Conservation (phyloP, 257 asterid genomes). For the Solanum infundibuliforme region DNA sequence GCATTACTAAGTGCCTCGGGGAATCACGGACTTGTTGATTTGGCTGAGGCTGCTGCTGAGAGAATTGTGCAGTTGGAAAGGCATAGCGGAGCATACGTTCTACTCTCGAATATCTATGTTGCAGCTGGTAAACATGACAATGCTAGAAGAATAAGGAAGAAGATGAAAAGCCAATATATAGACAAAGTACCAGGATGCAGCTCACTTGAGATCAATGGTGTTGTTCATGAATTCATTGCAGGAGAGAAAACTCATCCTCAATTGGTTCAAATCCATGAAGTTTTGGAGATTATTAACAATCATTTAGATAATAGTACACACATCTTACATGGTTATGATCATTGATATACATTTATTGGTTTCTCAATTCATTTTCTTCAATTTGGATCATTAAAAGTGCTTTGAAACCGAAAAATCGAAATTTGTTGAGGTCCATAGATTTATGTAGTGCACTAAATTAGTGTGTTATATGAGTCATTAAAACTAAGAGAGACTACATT, state of each 20-base stretch:
- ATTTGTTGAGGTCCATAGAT: too few relatives aligned
- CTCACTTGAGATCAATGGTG: conserved; percentile 50
- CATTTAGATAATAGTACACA: conserved; percentile 11
- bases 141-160: conserved; percentile 34
- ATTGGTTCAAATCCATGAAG: conserved; percentile 19
- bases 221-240: conserved; percentile 57
- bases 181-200: conserved; percentile 72
- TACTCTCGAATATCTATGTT: conserved; percentile 51
- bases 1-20: conserved; percentile 51
- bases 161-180: conserved; percentile 43
- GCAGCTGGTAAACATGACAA: conserved; percentile 42
- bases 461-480: too few relatives aligned
- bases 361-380: neutral
- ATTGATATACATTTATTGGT: neutral
- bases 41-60: conserved; percentile 58
- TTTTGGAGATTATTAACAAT: conserved; percentile 21
- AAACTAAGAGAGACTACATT: too few relatives aligned
- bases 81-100: conserved; percentile 58
- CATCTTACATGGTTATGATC: neutral
- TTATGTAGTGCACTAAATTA: too few relatives aligned
- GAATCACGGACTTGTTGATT: conserved; percentile 24
- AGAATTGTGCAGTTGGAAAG: conserved; percentile 39
- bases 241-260: conserved; percentile 35
- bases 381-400: neutral
- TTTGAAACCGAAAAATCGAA: neutral